Conservation (phyloP, 345 rosid species). For the Boechera stricta region DNA sequence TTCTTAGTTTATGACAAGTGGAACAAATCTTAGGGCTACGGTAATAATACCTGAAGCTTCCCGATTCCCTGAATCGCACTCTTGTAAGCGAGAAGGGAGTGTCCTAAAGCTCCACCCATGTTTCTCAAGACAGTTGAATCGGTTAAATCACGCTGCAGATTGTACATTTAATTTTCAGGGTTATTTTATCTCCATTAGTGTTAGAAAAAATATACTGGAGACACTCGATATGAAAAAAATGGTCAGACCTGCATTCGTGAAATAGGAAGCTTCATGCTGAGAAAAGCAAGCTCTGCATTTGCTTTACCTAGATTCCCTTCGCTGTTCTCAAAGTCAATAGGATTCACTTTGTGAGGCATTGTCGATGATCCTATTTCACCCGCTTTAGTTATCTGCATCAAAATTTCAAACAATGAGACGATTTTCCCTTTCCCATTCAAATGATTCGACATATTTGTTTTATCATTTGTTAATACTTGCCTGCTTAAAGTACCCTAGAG, state of each 20-base stretch:
- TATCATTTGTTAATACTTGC: slow-evolving; percentile 43
- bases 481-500: slow-evolving; percentile 89
- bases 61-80: slow-evolving; percentile 82
- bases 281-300: slow-evolving; percentile 69
- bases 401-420: slow-evolving; percentile 26
- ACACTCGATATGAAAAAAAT: not conserved
- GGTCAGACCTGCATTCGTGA: slow-evolving; percentile 89
- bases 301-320: slow-evolving; percentile 97
- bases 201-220: not conserved
- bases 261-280: slow-evolving; percentile 81
- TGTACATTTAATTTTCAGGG: not conserved
- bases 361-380: slow-evolving; percentile 96
- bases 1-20: slow-evolving; percentile 17
- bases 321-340: slow-evolving; percentile 94
- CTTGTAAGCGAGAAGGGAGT: slow-evolving; percentile 94
- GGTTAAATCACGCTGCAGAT: slow-evolving; percentile 85
- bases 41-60: slow-evolving; percentile 76
- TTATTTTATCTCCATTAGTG: not conserved
- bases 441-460: not conserved
- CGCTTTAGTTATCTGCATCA: slow-evolving; percentile 77
- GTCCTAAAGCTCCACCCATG: slow-evolving; percentile 92
- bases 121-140: slow-evolving; percentile 96
- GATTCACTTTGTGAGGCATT: slow-evolving; percentile 98
- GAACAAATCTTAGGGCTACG: not conserved
- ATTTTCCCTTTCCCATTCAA: not conserved